phyloP scores from a whole-genome alignment of 1,139 yeast genomes.

The Casaregolazyma lundiana region DNA sequence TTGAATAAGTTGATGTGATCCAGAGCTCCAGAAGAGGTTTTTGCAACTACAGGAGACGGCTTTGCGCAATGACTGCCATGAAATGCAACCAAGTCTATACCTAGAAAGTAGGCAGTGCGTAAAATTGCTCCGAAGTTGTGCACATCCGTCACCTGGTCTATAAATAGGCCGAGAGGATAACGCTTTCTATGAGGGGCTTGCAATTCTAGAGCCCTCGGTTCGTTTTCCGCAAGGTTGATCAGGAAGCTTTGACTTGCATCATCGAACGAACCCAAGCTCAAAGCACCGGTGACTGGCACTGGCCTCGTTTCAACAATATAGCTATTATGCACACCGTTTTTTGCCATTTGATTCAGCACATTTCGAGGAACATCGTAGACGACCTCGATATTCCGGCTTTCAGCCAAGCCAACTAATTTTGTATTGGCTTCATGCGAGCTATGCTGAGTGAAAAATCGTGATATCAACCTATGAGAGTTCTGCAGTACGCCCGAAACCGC shows the following conservation, averaged over 20 bases:
- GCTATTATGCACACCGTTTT: slow-evolving; percentile 79
- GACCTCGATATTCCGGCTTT: slow-evolving; percentile 42
- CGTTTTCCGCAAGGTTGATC: slow-evolving; percentile 2
- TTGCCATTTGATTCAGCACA: slow-evolving; percentile 56
- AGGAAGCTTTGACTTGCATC: slow-evolving; percentile 33
- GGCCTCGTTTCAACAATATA: slow-evolving; percentile 67
- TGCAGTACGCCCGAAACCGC: slow-evolving; percentile 67
- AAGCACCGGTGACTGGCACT: slow-evolving; percentile 43
- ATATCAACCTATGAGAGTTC: slow-evolving; percentile 52
- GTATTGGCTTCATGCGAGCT: slow-evolving; percentile 26
- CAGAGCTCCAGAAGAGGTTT: slow-evolving; percentile 84
- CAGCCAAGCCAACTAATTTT: slow-evolving; percentile 45
- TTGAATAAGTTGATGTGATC: slow-evolving; percentile 65
- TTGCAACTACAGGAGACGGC: slow-evolving; percentile 70
- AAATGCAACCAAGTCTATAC: slow-evolving; percentile 74
- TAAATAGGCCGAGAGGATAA: slow-evolving; percentile 65
- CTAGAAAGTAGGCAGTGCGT: slow-evolving; percentile 76
- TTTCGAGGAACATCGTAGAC: slow-evolving; percentile 46
- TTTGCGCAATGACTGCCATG: slow-evolving; percentile 72
- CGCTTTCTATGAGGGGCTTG: slow-evolving; percentile 24
- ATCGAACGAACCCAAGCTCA: slow-evolving; percentile 13
- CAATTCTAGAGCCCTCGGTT: slow-evolving; percentile 10
- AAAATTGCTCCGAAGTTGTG: slow-evolving; percentile 86
- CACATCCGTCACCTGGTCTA: slow-evolving; percentile 86
- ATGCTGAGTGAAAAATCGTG: slow-evolving; percentile 43